These are phyloP conservation scores for Hypoxylon sp. DNA, from an alignment of 2,329 filamentous ascomycete species.

Conservation along the genomic window DNA sequence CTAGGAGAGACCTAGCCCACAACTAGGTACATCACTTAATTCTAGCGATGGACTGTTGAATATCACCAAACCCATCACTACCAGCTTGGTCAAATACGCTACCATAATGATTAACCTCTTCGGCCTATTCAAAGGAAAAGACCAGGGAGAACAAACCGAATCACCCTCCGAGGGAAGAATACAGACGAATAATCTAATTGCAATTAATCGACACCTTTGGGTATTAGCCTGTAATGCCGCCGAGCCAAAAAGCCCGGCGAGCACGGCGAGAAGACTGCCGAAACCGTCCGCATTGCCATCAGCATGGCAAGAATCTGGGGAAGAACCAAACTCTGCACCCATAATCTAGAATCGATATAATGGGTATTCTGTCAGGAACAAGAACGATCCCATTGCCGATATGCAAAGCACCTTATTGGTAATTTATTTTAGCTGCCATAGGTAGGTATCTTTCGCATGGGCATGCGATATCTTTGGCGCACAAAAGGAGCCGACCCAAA, in stretches of 20 bases:
- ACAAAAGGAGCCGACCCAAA: not conserved
- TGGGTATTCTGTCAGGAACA: not conserved
- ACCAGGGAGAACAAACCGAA: slow-evolving; percentile 6
- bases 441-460: too few relatives aligned
- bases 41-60: not conserved
- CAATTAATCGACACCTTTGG: slow-evolving; percentile 30
- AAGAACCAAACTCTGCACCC: slow-evolving; percentile 20
- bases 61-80: not conserved
- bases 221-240: slow-evolving; percentile 35
- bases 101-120: slow-evolving; percentile 12
- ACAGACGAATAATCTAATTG: slow-evolving; percentile 20
- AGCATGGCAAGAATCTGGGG: slow-evolving; percentile 20
- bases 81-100: not conserved
- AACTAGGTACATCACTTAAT: too few relatives aligned
- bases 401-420: too few relatives aligned
- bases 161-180: slow-evolving; percentile 16
- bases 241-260: slow-evolving; percentile 21
- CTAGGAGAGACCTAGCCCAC: too few relatives aligned
- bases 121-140: slow-evolving; percentile 14
- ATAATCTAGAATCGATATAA: slow-evolving; percentile 5
- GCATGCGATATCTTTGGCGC: slow-evolving; percentile 19
- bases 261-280: slow-evolving; percentile 30
- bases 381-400: too few relatives aligned
- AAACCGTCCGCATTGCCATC: slow-evolving; percentile 17
- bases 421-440: too few relatives aligned